Conservation (phyloP, 176 grass and related monocot species). For the Panicum miliaceum region DNA sequence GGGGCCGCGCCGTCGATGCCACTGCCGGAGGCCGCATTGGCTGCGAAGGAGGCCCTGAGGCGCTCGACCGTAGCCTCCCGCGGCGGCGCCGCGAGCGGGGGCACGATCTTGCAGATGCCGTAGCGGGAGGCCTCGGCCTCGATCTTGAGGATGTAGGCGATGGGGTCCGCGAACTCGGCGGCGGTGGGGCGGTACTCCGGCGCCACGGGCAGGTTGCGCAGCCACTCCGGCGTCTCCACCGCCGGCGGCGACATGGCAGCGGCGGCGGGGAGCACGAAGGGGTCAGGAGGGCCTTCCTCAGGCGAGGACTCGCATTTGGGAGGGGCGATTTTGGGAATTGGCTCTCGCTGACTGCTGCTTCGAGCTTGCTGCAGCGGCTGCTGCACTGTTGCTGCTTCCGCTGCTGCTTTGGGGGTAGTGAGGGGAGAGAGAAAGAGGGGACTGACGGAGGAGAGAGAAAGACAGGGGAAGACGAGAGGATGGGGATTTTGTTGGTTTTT, state of each 20-base stretch:
- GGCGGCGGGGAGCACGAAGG: neutral
- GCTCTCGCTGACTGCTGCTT: constrained; percentile 25
- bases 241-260: constrained; percentile 31
- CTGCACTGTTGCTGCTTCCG: constrained; percentile 26
- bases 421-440: constrained; percentile 17
- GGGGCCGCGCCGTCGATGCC: constrained; percentile 24
- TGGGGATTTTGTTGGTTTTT: constrained; percentile 3
- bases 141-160: constrained; percentile 97
- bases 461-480: neutral
- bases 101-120: constrained; percentile 99
- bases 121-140: constrained; percentile 85
- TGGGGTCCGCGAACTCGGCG: constrained; percentile 86
- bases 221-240: constrained; percentile 72
- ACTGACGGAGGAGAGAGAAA: neutral
- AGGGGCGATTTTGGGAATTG: constrained; percentile 55
- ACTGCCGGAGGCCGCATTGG: constrained; percentile 46
- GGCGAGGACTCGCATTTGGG: constrained; percentile 49
- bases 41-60: constrained; percentile 74
- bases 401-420: constrained; percentile 42
- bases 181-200: constrained; percentile 84
- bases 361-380: constrained; percentile 34
- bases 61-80: constrained; percentile 65
- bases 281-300: constrained; percentile 36
- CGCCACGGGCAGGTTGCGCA: constrained; percentile 78
- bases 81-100: constrained; percentile 66